Evolutionary conservation across 2,329 filamentous ascomycete species (phyloP), one percentile per base, ranked within the genome.

Genomic region (Botrytis porri): DNA sequence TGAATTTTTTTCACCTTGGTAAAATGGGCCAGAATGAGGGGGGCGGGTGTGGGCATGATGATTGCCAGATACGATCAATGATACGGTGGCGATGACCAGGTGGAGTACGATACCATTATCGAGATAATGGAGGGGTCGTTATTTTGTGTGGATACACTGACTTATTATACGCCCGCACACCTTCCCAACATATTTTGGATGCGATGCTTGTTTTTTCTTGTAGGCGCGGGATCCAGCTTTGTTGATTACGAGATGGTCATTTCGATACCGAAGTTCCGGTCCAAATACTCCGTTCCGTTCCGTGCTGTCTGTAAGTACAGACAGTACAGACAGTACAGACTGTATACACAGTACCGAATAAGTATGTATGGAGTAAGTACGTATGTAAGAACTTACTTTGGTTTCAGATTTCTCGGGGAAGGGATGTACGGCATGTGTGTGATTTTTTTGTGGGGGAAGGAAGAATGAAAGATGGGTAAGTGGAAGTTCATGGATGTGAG

Each of bases 81-180:
- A 61, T 25, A 61, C 35, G 22, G 35, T 61, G 35, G 35, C 35
- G 59, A 62, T 62, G 59, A 62, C 35, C 35, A 39, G 59, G 59
- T 62, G 59, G 59, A 63, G n/a, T 63, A 63, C 60, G 60, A 63
- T 63, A 57, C 37, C 35, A 29, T 20, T 39, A 41, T 37, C 39
- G 45, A 14, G 62, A 45, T 45, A 22, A 65, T 65, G 63, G 63
- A 65, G 63, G 63, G 41, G 63, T 65, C 48, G 20, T 51, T 51
- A 35, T 37, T 35, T 37, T 25, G 41, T 65, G 63, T 65, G 63
- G 63, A 65, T 65, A 51, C 43, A 65, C 43, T n/a, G 16, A 29
- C 37, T n/a, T 43, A n/a, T n/a, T n/a, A n/a, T n/a, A 12, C 37
- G 43, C 63, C 43, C 43, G 29, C 43, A 32, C 63, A 29, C 37